Base-by-base conservation (phyloP, 108 stramenopile genomes). In the Pseudonitzschia multiseries region DNA sequence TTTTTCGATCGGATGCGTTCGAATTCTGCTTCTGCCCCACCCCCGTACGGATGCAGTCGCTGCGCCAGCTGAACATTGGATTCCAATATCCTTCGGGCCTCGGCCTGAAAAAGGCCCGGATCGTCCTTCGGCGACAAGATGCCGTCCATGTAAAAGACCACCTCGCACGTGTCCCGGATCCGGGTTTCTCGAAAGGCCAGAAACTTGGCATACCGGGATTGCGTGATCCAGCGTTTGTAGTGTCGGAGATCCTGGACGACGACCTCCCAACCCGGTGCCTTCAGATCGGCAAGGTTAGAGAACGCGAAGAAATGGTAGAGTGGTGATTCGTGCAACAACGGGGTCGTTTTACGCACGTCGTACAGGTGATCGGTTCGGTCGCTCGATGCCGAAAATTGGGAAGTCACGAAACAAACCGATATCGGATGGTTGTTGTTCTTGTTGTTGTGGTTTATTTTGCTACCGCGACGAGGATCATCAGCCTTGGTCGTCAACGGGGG, bases 91-190 rank as follows among this genome's bases (percentile, higher is more conserved):
- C 40, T 61, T 44, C 18, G 67, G 28, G 71, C 78, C 10, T 71
- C 29, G 6, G 21, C 46, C 33, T 79, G 71, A 62, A 71, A 79
- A 32, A 53, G 54, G 15, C 67, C 67, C 8, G 57, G 24, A 69
- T 68, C 65, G 22, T 72, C 64, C 36, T 68, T 79, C 0, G 78
- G 78, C 32, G 40, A 32, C 29, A 70, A 72, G 61, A 78, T 71
- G 9, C 71, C 71, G 56, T 79, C 78, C 41, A 79, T 79, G 60
- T 79, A 79, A 69, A 79, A 71, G 28, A 79, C 71, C 18, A 70
- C 78, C 26, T 72, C 65, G 50, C 78, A 79, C 27, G 14, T 44
- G n/a, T 69, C 22, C 20, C 44, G 41, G 8, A 79, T 72, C 14
- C 14, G 9, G 20, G 65, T 26, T 62, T 79, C 52, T 26, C 56